Evolutionary conservation across 768 basidiomycete species (phyloP).

Genomic region (Rhizopogon vesiculosus): DNA sequence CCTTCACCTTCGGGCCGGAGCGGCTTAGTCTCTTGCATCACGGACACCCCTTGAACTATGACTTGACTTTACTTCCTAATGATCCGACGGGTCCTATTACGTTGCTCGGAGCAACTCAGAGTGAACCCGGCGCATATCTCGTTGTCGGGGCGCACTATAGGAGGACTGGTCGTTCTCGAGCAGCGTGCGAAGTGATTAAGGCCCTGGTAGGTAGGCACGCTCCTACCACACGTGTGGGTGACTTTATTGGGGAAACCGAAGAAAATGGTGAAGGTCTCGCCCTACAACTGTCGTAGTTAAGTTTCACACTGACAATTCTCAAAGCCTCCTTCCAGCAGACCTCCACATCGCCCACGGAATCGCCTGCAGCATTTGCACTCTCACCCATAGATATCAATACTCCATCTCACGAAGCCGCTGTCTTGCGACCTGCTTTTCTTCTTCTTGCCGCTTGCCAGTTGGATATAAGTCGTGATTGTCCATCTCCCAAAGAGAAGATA

Average conservation of each 20-base stretch:
- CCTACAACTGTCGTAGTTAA: conserved; percentile 5
- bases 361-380: conserved; percentile 4
- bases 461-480: conserved; percentile 25
- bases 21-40: conserved; percentile 22
- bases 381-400: conserved; percentile 5
- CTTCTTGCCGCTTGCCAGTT: conserved; percentile 28
- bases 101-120: conserved; percentile 20
- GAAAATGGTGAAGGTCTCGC: conserved; percentile 20
- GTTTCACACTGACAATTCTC: conserved; percentile 9
- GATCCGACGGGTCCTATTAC: conserved; percentile 23
- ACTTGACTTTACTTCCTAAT: conserved; percentile 23
- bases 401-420: conserved; percentile 10
- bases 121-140: conserved; percentile 28
- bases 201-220: conserved; percentile 17
- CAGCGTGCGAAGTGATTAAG: conserved; percentile 23
- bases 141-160: conserved; percentile 27
- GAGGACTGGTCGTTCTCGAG: conserved; percentile 26
- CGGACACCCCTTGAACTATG: conserved; percentile 23
- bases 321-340: conserved; percentile 7
- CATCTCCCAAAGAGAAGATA: conserved; percentile 13
- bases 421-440: conserved; percentile 23
- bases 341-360: conserved; percentile 5
- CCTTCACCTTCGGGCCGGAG: not conserved
- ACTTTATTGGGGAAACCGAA: not conserved
- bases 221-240: not conserved